Conservation (phyloP, 1,284 basidiomycete genomes). For the Athelia psychrophila region DNA sequence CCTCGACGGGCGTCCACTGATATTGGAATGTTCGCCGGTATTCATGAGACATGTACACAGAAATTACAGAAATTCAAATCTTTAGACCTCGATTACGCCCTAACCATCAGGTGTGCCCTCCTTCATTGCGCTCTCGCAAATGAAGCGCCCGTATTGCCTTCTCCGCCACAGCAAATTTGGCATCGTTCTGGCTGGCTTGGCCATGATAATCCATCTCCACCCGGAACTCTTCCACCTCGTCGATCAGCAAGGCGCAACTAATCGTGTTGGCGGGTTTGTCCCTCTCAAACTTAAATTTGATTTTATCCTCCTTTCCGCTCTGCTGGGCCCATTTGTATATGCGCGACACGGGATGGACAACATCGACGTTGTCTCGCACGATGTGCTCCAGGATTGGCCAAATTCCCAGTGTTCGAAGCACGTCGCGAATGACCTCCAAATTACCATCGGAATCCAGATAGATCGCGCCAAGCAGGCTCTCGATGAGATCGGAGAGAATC, state of each 20-base stretch:
- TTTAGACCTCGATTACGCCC: no score
- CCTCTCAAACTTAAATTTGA: conserved; percentile 32
- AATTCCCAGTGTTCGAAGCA: conserved; percentile 58
- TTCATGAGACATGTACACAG: no score
- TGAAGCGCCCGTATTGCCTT: conserved; percentile 47
- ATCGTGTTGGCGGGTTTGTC: conserved; percentile 37
- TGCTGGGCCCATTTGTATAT: conserved; percentile 56
- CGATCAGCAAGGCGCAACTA: conserved; percentile 47
- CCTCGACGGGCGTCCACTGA: no score
- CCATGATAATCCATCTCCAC: conserved; percentile 47
- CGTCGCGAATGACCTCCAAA: conserved; percentile 47
- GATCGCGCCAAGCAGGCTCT: conserved; percentile 80
- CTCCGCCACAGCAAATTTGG: conserved; percentile 62
- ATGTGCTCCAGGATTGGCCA: conserved; percentile 60
- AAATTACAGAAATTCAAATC: no score
- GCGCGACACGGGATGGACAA: conserved; percentile 66
- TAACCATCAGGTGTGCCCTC: background rate
- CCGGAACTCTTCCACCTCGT: conserved; percentile 46
- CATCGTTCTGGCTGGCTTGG: conserved; percentile 54
- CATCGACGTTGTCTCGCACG: conserved; percentile 56
- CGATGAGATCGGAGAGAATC: conserved; percentile 74
- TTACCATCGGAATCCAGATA: conserved; percentile 72
- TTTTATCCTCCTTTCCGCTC: conserved; percentile 30
- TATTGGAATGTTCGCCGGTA: no score
- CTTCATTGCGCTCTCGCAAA: conserved; percentile 23